Conservation (phyloP, 495 filamentous ascomycete species). For the Hypoxylon rickii region DNA sequence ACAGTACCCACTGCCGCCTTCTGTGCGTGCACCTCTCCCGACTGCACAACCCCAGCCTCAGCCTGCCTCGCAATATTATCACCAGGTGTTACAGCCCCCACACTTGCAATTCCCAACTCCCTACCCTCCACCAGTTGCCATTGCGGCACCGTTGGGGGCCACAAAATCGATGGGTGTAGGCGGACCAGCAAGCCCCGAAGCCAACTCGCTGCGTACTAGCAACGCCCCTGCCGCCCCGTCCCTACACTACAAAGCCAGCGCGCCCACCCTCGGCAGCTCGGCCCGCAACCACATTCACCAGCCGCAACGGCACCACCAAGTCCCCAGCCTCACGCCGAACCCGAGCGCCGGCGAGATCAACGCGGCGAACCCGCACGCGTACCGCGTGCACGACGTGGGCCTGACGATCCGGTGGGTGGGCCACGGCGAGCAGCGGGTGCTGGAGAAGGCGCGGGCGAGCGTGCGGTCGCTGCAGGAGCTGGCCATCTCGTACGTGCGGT, state of each 20-base stretch:
- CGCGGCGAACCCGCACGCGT: neutral
- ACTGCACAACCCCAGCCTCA: constrained; percentile 4
- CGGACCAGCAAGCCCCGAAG: neutral
- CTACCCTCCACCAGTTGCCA: neutral
- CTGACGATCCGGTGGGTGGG: constrained; percentile 39
- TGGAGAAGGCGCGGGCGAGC: constrained; percentile 30
- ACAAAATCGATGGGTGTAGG: neutral
- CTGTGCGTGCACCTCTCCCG: too few species aligned
- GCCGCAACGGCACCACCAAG: neutral
- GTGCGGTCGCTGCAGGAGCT: constrained; percentile 33
- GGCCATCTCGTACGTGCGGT: constrained; percentile 34
- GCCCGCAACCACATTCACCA: neutral
- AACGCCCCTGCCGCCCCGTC: neutral
- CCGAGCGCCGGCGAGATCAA: too few species aligned
- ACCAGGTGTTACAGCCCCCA: too few species aligned
- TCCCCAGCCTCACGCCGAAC: neutral
- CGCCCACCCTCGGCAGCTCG: neutral
- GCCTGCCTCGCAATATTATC: constrained; percentile 1
- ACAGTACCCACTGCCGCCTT: too few species aligned
- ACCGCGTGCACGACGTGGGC: constrained; percentile 26
- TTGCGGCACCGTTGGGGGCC: neutral
- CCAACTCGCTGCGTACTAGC: neutral
- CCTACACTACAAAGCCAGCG: constrained; percentile 13
- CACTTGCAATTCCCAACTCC: neutral
- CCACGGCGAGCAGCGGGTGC: constrained; percentile 38